Evolutionary conservation across 441 rosid genomes (phyloP).

Genomic region (Kokia cookei): DNA sequence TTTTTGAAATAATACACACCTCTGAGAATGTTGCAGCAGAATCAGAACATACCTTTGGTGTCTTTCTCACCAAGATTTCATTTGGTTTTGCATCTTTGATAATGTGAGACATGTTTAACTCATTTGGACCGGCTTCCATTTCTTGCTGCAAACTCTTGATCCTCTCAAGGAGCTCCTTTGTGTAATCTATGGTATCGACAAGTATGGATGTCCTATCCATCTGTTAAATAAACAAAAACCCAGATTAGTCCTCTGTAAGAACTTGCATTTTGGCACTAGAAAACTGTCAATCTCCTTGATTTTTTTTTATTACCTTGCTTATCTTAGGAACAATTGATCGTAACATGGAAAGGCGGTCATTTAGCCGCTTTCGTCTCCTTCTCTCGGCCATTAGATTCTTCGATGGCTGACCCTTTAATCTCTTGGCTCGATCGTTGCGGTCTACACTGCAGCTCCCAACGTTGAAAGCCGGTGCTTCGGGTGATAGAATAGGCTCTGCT

Average conservation of each 20-base stretch:
- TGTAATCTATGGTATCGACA: conserved; percentile 69
- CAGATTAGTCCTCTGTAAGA: background rate
- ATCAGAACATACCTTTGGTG: conserved; percentile 65
- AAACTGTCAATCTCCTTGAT: background rate
- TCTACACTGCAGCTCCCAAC: conserved; percentile 13
- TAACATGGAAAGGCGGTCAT: conserved; percentile 73
- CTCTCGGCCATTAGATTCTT: conserved; percentile 71
- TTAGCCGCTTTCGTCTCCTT: conserved; percentile 62
- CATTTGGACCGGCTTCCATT: conserved; percentile 31
- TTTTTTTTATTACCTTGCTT: conserved; percentile 53
- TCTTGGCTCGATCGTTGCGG: conserved; percentile 20
- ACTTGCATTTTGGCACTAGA: background rate
- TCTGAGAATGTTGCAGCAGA: background rate
- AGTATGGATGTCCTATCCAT: conserved; percentile 81
- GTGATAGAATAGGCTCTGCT: conserved; percentile 33
- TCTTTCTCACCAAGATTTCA: conserved; percentile 61
- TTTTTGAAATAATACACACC: background rate
- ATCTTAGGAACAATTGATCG: conserved; percentile 80
- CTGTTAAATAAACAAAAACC: conserved; percentile 17
- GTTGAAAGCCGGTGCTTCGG: conserved; percentile 22
- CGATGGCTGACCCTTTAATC: conserved; percentile 60
- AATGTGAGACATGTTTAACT: conserved; percentile 32
- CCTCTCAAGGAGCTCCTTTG: conserved; percentile 63
- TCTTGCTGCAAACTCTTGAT: conserved; percentile 52
- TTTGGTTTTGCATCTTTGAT: conserved; percentile 51